These are phyloP conservation scores for Tolypocladium inflatum DNA, from an alignment of 2,329 filamentous ascomycete species.

Conservation along the genomic window DNA sequence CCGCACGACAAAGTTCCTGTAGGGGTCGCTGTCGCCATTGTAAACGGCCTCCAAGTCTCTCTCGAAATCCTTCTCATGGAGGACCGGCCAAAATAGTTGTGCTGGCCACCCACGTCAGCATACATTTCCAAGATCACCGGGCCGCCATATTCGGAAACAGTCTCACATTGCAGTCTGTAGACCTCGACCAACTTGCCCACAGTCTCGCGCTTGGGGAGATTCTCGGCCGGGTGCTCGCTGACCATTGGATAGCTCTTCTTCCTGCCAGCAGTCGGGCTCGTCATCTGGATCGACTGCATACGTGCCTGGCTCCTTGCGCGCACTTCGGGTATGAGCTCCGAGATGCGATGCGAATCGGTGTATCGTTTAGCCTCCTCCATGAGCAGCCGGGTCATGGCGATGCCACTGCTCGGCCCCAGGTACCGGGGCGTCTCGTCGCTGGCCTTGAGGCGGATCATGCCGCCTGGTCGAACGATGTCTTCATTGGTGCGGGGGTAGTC, in stretches of 20 bases:
- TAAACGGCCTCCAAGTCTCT: slow-evolving; percentile 75
- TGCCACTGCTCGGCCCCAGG: slow-evolving; percentile 87
- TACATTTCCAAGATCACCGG: background rate
- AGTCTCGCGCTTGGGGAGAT: slow-evolving; percentile 63
- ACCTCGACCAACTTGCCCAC: slow-evolving; percentile 74
- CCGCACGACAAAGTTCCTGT: slow-evolving; percentile 78
- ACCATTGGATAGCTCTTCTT: slow-evolving; percentile 89
- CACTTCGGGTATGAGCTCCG: slow-evolving; percentile 76
- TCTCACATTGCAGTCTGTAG: slow-evolving; percentile 72
- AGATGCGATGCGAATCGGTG: slow-evolving; percentile 82
- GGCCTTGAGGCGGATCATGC: slow-evolving; percentile 74
- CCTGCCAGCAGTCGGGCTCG: slow-evolving; percentile 40
- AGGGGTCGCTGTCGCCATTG: slow-evolving; percentile 62
- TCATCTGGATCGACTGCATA: slow-evolving; percentile 50
- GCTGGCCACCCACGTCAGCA: slow-evolving; percentile 37
- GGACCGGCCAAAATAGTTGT: slow-evolving; percentile 75
- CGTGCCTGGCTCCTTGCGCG: slow-evolving; percentile 45
- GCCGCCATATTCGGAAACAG: background rate
- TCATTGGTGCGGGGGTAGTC: slow-evolving; percentile 63
- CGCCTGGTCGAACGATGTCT: slow-evolving; percentile 77
- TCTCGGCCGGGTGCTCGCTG: slow-evolving; percentile 71
- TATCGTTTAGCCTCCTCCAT: slow-evolving; percentile 96
- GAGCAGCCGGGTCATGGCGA: slow-evolving; percentile 85
- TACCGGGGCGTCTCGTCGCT: slow-evolving; percentile 81
- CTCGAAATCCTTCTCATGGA: slow-evolving; percentile 75